Base-by-base conservation (phyloP, 2,329 filamentous ascomycete genomes). In the Penicillium sp. region DNA sequence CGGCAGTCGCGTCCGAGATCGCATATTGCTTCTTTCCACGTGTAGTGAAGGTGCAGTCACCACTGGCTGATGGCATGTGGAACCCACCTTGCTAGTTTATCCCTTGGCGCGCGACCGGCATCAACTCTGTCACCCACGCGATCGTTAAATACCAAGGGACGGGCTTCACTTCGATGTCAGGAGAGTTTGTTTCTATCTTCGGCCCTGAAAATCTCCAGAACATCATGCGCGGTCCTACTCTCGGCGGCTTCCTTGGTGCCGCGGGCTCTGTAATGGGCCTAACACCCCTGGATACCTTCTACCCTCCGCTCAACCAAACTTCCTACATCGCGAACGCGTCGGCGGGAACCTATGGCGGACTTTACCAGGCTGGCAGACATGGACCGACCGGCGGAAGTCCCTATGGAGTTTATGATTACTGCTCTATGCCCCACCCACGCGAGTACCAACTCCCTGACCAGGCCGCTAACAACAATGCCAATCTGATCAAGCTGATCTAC, bases 351-450 rank as follows among this genome's bases (percentile, higher is more conserved):
- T 71, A 73, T 54, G 71, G 71, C 2, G 71, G 71, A 12, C 65
- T 67, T 41, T 73, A 74, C 54, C 55, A 56, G 9, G 69, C 71
- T 5, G 56, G 63, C 1, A 62, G 53, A 1, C 50, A 54, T 33
- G 60, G 60, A 2, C 60, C 60, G 39, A 63, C 43, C 23, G 56
- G 7, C 29, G 65, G 20, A 54, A 54, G 15, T 27, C 53, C 62
- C 0, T 64, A 68, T n/a, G 68, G 69, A n/a, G 55, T 50, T 21
- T 74, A 74, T 49, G 64, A 74, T 45, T 74, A 74, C 48, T 74
- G 72, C 34, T 64, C 65, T 12, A 74, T 74, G 71, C 71, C 71
- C 9, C 71, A 74, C 60, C 71, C 71, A 2, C 68, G 67, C 29
- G 65, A 69, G 21, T 74, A 74, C 40, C 20, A 60, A 4, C 51